Percentiles rank a stretch among this genome's conserved stretches.
Evolutionary conservation across 495 filamentous ascomycete species (phyloP).

Genomic region (Neurospora sp.): DNA sequence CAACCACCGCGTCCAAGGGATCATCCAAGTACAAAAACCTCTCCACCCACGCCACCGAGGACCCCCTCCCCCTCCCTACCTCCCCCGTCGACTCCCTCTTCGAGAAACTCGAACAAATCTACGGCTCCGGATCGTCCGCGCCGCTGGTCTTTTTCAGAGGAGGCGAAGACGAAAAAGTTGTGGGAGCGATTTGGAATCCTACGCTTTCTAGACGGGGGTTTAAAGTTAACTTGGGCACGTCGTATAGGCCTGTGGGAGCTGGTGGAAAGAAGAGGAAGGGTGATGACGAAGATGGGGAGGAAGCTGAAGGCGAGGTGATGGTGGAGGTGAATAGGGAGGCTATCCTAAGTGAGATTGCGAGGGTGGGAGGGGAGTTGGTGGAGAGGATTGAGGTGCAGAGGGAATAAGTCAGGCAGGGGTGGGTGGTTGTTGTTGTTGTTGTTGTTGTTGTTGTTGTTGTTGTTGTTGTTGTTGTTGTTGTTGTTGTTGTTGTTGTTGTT

Average conservation of each 20-base stretch:
- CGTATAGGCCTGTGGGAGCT: conserved; percentile 43
- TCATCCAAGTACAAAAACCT: conserved; percentile 62
- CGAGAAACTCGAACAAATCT: conserved; percentile 38
- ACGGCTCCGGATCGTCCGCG: conserved; percentile 41
- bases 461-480: no score
- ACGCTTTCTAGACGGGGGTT: conserved; percentile 42
- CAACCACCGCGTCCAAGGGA: not conserved
- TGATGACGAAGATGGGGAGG: conserved; percentile 7
- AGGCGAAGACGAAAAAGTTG: conserved; percentile 39
- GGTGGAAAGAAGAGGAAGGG: not conserved
- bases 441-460: no score
- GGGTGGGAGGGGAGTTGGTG: conserved; percentile 54
- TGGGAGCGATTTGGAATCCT: conserved; percentile 81
- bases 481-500: no score
- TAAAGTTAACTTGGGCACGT: conserved; percentile 58
- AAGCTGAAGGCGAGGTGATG: conserved; percentile 18
- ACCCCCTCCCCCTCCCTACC: conserved; percentile 32
- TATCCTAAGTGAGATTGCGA: conserved; percentile 71
- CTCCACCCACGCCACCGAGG: conserved; percentile 26
- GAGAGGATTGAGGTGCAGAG: conserved; percentile 39
- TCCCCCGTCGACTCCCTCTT: conserved; percentile 44
- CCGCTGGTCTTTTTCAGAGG: conserved; percentile 68
- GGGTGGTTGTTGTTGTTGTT: no score
- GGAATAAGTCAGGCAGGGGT: not conserved
- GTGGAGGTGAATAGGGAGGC: conserved; percentile 61